Percentiles rank a stretch among this genome's conserved stretches.
Conservation (phyloP, 495 filamentous ascomycete genomes). For the Tuber indicum region DNA sequence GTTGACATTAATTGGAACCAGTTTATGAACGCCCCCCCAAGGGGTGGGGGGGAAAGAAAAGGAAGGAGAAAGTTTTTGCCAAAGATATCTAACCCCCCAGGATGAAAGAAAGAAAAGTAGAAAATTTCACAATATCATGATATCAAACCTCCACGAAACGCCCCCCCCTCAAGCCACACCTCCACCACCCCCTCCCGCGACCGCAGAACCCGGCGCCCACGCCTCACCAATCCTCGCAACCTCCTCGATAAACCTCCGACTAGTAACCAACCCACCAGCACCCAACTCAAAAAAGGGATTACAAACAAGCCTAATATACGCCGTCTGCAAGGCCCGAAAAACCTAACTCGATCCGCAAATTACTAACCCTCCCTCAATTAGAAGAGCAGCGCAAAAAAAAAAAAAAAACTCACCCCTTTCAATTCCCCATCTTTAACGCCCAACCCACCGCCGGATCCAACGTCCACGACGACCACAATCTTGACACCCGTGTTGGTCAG, state of each 20-base stretch:
- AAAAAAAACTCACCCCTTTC: conserved; percentile 58
- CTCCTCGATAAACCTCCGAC: conserved; percentile 70
- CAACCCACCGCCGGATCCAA: conserved; percentile 46
- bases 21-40: background rate
- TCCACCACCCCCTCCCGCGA: background rate
- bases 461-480: conserved; percentile 80
- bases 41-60: background rate
- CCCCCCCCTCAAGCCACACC: background rate
- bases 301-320: conserved; percentile 35
- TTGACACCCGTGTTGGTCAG: conserved; percentile 94
- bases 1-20: too few species aligned
- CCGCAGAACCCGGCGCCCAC: conserved; percentile 54
- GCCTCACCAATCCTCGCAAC: conserved; percentile 74
- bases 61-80: background rate
- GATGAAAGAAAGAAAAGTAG: background rate
- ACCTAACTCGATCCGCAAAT: conserved; percentile 50
- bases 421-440: conserved; percentile 75
- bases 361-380: background rate
- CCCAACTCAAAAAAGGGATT: too few species aligned
- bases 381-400: too few species aligned
- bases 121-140: background rate
- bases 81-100: too few species aligned
- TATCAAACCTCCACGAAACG: too few species aligned
- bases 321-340: conserved; percentile 82
- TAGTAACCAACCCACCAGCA: conserved; percentile 41